These are phyloP conservation scores for Schwanniomyces yamadae DNA, from an alignment of 805 yeast species.

Conservation along the genomic window DNA sequence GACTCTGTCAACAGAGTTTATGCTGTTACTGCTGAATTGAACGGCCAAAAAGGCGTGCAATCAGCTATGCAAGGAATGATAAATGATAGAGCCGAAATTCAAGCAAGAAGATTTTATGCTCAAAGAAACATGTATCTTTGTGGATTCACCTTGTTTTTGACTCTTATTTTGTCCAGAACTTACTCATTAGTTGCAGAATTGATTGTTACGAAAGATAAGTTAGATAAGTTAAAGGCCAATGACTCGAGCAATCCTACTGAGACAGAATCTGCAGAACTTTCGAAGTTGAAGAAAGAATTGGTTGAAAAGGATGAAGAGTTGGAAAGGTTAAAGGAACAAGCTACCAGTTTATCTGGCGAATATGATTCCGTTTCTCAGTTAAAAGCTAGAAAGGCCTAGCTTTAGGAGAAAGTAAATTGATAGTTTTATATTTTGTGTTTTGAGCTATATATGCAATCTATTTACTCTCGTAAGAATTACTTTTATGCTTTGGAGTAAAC, in stretches of 20 bases:
- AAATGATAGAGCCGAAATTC: constrained; percentile 75
- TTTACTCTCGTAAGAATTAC: constrained; percentile 61
- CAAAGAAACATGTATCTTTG: constrained; percentile 96
- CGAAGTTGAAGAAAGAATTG: constrained; percentile 44
- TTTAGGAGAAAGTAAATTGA: background rate
- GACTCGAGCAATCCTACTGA: constrained; percentile 7
- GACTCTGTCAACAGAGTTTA: constrained; percentile 86
- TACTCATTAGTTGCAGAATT: constrained; percentile 76
- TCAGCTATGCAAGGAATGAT: constrained; percentile 23
- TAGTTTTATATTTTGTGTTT: background rate
- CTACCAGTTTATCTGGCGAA: constrained; percentile 61
- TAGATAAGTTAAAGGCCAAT: constrained; percentile 34
- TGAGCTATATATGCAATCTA: constrained; percentile 3
- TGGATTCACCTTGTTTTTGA: constrained; percentile 90
- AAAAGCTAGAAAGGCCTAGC: constrained; percentile 14
- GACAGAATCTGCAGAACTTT: constrained; percentile 39
- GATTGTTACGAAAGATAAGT: constrained; percentile 60
- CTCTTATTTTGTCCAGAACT: constrained; percentile 82
- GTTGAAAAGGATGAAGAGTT: constrained; percentile 64
- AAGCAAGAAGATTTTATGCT: constrained; percentile 89
- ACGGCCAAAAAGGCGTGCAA: constrained; percentile 24
- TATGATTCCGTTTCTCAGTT: constrained; percentile 45
- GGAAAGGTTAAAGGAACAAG: constrained; percentile 69
- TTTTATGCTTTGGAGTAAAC: constrained; percentile 92
- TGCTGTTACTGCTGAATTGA: constrained; percentile 63